Conservation (phyloP, 2,329 filamentous ascomycete genomes). For the Curvularia spicifera region DNA sequence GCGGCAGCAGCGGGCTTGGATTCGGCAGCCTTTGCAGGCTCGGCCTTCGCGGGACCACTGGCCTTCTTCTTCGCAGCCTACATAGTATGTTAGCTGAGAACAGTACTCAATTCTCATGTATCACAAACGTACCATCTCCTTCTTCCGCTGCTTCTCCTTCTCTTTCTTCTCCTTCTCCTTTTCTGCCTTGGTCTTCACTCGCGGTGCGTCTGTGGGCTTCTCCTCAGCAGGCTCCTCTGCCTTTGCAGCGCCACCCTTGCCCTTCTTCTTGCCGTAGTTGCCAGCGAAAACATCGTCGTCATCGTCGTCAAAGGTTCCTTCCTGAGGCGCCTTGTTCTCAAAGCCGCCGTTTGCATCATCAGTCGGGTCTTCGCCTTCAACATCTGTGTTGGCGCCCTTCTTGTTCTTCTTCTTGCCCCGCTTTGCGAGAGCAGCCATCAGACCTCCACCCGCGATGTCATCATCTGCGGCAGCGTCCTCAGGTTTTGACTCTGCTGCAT, state of each 20-base stretch:
- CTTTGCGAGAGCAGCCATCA: conserved; percentile 59
- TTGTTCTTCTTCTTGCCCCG: conserved; percentile 84
- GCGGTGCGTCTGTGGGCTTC: conserved; percentile 49
- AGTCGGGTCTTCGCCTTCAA: conserved; percentile 68
- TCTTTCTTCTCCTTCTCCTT: conserved; percentile 99
- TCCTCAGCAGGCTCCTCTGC: conserved; percentile 48
- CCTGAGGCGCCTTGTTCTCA: conserved; percentile 73
- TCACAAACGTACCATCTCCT: conserved; percentile 76
- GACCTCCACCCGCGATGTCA: conserved; percentile 56
- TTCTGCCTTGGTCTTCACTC: conserved; percentile 93
- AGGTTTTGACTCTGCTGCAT: conserved; percentile 40
- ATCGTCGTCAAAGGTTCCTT: conserved; percentile 72
- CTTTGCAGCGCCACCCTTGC: conserved; percentile 59
- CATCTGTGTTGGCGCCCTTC: conserved; percentile 69
- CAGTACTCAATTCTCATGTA: not conserved
- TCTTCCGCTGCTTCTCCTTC: conserved; percentile 97
- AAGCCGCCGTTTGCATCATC: conserved; percentile 55
- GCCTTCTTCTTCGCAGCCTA: conserved; percentile 64
- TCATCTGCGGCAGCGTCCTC: conserved; percentile 53
- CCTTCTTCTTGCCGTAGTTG: conserved; percentile 73
- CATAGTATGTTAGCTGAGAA: conserved; percentile 14
- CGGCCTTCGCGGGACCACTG: conserved; percentile 56
- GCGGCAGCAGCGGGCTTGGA: conserved; percentile 48
- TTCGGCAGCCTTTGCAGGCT: conserved; percentile 51
- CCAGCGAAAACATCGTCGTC: conserved; percentile 81